phyloP scores from a whole-genome alignment of 208 protist species.

The Angomonas deanei region DNA sequence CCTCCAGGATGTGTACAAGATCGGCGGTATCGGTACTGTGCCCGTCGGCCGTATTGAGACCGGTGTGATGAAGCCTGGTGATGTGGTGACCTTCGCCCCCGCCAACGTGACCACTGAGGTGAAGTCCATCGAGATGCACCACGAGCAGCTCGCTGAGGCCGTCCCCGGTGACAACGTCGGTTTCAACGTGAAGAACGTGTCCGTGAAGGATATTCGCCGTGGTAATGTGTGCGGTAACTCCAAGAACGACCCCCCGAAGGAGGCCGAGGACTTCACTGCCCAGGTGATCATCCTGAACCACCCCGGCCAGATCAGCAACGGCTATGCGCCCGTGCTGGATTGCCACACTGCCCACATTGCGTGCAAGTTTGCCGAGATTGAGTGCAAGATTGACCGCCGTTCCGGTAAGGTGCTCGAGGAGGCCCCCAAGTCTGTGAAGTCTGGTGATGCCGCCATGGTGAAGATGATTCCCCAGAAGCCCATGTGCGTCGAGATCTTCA shows the following conservation, averaged over 20 bases:
- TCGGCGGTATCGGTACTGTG: constrained; percentile 70
- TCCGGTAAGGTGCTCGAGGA: constrained; percentile 90
- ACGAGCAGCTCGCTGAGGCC: constrained; percentile 67
- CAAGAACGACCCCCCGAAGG: constrained; percentile 59
- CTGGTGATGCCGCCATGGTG: constrained; percentile 90
- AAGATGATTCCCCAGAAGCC: constrained; percentile 83
- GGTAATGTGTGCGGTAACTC: constrained; percentile 60
- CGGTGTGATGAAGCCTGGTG: constrained; percentile 41
- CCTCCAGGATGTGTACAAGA: constrained; percentile 97
- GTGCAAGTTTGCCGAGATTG: constrained; percentile 87
- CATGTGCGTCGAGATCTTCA: constrained; percentile 94
- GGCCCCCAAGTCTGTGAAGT: constrained; percentile 84
- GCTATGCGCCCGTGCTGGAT: constrained; percentile 89
- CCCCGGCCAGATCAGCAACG: constrained; percentile 83
- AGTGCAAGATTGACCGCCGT: constrained; percentile 89
- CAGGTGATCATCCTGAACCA: constrained; percentile 94
- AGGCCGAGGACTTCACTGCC: constrained; percentile 73
- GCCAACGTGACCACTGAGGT: constrained; percentile 43
- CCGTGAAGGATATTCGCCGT: constrained; percentile 89
- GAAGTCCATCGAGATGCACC: constrained; percentile 90
- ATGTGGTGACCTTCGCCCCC: constrained; percentile 51
- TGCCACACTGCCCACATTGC: constrained; percentile 94
- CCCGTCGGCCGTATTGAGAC: constrained; percentile 58
- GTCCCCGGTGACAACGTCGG: constrained; percentile 91
- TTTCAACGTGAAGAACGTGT: constrained; percentile 93